phyloP scores from a whole-genome alignment of 176 grass and related monocot genomes.

The Oryza meridionalis region DNA sequence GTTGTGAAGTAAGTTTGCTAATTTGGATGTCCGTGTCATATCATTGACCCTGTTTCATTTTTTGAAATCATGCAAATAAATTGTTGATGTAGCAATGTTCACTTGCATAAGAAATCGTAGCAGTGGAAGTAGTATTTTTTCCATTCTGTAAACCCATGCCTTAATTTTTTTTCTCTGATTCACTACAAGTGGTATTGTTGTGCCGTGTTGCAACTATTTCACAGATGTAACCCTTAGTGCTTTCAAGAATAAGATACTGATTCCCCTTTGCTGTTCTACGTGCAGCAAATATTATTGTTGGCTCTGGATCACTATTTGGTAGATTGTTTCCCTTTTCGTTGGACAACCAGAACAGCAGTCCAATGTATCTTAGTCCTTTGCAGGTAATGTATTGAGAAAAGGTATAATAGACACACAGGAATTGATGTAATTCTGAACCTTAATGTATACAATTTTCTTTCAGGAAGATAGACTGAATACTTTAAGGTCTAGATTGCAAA shows the following conservation, averaged over 20 bases:
- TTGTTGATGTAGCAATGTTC: constrained; percentile 1
- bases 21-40: constrained; percentile 1
- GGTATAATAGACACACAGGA: not conserved
- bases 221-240: constrained; percentile 9
- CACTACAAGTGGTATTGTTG: constrained; percentile 8
- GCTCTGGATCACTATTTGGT: constrained; percentile 71
- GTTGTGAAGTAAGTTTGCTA: not conserved
- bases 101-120: constrained; percentile 13
- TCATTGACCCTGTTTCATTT: not conserved
- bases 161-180: not conserved
- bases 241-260: not conserved
- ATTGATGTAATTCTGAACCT: constrained; percentile 42
- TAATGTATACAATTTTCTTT: constrained; percentile 15
- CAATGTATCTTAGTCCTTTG: constrained; percentile 68
- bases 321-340: constrained; percentile 71
- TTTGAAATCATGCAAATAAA: constrained; percentile 2
- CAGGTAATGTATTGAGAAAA: constrained; percentile 61
- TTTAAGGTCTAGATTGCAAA: constrained; percentile 74
- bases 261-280: not conserved
- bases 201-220: not conserved
- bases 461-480: constrained; percentile 86
- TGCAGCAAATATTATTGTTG: constrained; percentile 74
- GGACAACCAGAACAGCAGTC: constrained; percentile 35
- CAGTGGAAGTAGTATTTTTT: not conserved
- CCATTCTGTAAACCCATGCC: not conserved